phyloP scores from a whole-genome alignment of 2,329 filamentous ascomycete species.

The Phoma sp. region DNA sequence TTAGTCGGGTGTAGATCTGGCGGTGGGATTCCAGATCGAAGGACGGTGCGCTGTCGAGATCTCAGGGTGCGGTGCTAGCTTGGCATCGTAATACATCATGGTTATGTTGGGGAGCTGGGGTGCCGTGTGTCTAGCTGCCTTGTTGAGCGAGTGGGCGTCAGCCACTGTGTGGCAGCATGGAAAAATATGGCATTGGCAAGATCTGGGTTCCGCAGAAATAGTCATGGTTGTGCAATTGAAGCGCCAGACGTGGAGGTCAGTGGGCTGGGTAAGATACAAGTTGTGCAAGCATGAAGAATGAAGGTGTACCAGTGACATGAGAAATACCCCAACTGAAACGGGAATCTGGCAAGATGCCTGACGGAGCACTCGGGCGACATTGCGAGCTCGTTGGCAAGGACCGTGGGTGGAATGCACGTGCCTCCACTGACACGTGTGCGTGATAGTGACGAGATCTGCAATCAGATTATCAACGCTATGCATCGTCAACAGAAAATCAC shows the following conservation, averaged over 20 bases:
- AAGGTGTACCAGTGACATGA: not conserved
- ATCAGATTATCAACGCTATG: not conserved
- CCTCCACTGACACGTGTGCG: not conserved
- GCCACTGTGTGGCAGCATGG: not conserved
- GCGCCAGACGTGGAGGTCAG: not conserved
- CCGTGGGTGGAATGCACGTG: slow-evolving; percentile 3
- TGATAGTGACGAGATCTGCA: not conserved
- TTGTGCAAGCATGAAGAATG: not conserved
- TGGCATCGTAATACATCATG: slow-evolving; percentile 6
- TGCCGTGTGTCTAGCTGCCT: slow-evolving; percentile 4
- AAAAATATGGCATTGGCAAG: not conserved
- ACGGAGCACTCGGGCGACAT: not conserved
- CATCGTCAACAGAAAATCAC: slow-evolving; percentile 6
- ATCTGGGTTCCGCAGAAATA: not conserved
- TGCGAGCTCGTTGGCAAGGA: not conserved
- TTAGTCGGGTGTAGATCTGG: slow-evolving; percentile 1
- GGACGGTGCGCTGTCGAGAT: not conserved
- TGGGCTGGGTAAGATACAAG: not conserved
- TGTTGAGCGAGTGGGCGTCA: slow-evolving; percentile 7
- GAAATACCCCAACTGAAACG: not conserved
- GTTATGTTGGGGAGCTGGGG: not conserved
- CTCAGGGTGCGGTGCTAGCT: not conserved
- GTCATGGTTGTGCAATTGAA: not conserved
- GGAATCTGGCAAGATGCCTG: not conserved
- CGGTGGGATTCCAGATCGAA: slow-evolving; percentile 3